phyloP scores from a whole-genome alignment of 129 eudicot species.

The Mikania micrantha region DNA sequence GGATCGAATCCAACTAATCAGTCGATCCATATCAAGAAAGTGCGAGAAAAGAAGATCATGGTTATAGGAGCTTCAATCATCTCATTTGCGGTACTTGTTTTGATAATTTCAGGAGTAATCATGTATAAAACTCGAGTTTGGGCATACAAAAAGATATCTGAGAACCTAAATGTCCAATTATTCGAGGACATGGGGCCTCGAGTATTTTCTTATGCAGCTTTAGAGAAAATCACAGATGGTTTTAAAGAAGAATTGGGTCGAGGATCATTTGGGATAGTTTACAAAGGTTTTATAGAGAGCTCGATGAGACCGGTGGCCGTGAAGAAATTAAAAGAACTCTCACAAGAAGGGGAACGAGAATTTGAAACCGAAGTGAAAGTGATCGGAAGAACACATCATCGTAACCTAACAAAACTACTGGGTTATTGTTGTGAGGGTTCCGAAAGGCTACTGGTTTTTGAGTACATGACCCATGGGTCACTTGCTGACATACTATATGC shows the following conservation, averaged over 20 bases:
- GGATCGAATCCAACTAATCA: conserved; percentile 4
- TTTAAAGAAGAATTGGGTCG: conserved; percentile 39
- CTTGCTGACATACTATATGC: conserved; percentile 32
- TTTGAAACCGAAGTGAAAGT: conserved; percentile 38
- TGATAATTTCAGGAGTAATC: conserved; percentile 17
- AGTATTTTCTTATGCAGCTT: conserved; percentile 31
- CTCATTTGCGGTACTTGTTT: neutral
- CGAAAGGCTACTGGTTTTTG: conserved; percentile 30
- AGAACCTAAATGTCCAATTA: neutral
- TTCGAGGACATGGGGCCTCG: conserved; percentile 7
- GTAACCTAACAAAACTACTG: conserved; percentile 28
- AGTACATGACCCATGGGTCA: conserved; percentile 47
- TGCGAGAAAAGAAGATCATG: neutral
- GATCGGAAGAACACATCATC: conserved; percentile 41
- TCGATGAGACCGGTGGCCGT: conserved; percentile 29
- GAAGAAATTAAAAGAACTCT: conserved; percentile 9
- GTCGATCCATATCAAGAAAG: neutral
- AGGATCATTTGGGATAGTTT: conserved; percentile 45
- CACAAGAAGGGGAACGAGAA: conserved; percentile 27
- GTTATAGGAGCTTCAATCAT: conserved; percentile 16
- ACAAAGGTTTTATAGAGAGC: conserved; percentile 29
- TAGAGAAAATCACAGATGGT: conserved; percentile 23
- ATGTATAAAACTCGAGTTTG: conserved; percentile 1
- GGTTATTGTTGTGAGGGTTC: conserved; percentile 42
- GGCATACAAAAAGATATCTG: conserved; percentile 1